A percentile compares a stretch with the other conserved stretches of the same genome.
These are phyloP conservation scores for Alternaria postmessia DNA, from an alignment of 2,329 filamentous ascomycete species.

Conservation along the genomic window DNA sequence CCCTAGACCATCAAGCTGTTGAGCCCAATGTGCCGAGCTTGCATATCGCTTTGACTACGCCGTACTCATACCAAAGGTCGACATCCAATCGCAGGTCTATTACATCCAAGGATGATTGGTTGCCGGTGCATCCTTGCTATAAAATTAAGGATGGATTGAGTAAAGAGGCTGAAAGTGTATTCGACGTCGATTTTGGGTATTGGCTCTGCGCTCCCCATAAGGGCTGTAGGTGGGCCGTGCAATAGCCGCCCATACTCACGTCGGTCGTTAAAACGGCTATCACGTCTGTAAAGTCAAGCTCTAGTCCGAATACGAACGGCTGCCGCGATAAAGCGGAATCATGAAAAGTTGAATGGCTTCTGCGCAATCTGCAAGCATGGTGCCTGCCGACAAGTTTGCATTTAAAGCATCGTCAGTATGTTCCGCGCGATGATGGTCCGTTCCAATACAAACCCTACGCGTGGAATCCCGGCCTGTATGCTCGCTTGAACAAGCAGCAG, in stretches of 20 bases:
- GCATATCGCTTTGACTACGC: slow-evolving; percentile 21
- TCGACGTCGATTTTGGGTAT: slow-evolving; percentile 13
- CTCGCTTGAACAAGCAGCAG: not conserved
- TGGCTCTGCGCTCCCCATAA: slow-evolving; percentile 22
- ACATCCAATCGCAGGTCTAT: slow-evolving; percentile 20
- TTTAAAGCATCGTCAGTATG: not conserved
- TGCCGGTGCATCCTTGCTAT: not conserved
- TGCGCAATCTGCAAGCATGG: not conserved
- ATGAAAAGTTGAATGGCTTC: not conserved
- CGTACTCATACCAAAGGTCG: slow-evolving; percentile 21
- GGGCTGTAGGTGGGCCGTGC: slow-evolving; percentile 10
- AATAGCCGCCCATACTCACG: slow-evolving; percentile 19
- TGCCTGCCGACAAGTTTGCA: not conserved
- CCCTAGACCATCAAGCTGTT: not conserved
- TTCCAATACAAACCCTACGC: not conserved
- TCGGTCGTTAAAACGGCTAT: slow-evolving; percentile 12
- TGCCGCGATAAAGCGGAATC: not conserved
- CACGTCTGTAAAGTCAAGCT: not conserved
- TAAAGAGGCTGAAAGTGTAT: slow-evolving; percentile 15
- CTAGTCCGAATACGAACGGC: not conserved
- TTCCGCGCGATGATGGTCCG: not conserved
- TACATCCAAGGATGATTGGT: slow-evolving; percentile 3
- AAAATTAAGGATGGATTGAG: slow-evolving; percentile 15
- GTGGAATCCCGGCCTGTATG: not conserved
- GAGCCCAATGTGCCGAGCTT: slow-evolving; percentile 5